phyloP scores from a whole-genome alignment of 352 stramenopile species.

The Globisporangium recalcitrans region DNA sequence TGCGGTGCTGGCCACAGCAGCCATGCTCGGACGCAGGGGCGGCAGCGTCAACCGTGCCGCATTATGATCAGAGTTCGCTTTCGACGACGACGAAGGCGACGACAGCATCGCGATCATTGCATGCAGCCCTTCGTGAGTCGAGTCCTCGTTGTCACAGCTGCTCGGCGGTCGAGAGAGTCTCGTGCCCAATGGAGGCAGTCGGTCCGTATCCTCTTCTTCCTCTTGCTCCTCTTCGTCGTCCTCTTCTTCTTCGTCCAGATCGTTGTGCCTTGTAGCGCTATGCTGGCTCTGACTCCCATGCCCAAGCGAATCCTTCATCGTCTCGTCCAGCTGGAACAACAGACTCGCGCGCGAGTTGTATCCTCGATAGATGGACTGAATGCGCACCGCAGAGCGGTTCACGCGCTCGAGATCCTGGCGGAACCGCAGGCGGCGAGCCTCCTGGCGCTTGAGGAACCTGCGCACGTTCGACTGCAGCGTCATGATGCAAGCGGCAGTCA shows the following conservation, averaged over 20 bases:
- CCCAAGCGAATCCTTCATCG: slow-evolving; percentile 16
- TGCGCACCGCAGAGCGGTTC: slow-evolving; percentile 53
- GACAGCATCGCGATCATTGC: slow-evolving; percentile 10
- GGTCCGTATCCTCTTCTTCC: slow-evolving; percentile 14
- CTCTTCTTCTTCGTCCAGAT: slow-evolving; percentile 11
- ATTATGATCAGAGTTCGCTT: not conserved
- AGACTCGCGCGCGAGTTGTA: slow-evolving; percentile 53
- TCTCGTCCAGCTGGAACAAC: slow-evolving; percentile 33
- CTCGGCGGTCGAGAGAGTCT: slow-evolving; percentile 14
- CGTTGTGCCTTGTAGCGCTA: not conserved
- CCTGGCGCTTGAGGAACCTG: slow-evolving; percentile 40
- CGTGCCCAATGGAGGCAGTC: slow-evolving; percentile 25
- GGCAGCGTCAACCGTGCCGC: slow-evolving; percentile 14
- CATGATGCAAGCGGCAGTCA: slow-evolving; percentile 51
- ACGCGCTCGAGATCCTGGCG: slow-evolving; percentile 51
- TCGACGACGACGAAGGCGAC: slow-evolving; percentile 1
- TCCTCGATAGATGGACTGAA: slow-evolving; percentile 62
- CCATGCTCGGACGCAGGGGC: slow-evolving; percentile 12
- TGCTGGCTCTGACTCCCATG: not conserved
- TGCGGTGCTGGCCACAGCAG: not conserved
- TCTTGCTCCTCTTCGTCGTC: slow-evolving; percentile 13
- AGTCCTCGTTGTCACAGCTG: slow-evolving; percentile 13
- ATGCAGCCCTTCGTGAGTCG: slow-evolving; percentile 11
- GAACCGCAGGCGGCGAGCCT: slow-evolving; percentile 37
- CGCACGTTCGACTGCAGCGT: slow-evolving; percentile 71